A percentile compares a stretch with the other conserved stretches of the same genome.
Conservation (phyloP, 208 protist species). For the Leishmania tarentolae region DNA sequence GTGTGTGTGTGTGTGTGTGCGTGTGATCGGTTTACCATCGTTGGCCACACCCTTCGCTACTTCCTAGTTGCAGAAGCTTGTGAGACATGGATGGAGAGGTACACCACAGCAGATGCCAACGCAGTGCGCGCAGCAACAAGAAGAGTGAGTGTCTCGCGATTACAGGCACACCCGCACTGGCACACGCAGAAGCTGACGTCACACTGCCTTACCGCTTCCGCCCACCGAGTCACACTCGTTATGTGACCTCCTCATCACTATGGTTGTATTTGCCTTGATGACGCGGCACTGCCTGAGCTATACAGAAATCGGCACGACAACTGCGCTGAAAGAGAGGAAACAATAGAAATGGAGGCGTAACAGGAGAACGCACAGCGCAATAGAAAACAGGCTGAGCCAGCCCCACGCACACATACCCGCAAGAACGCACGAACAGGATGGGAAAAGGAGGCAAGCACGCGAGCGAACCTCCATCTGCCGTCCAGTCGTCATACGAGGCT, state of each 20-base stretch:
- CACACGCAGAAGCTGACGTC: background rate
- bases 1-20: background rate
- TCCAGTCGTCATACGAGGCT: no score
- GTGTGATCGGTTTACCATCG: background rate
- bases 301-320: background rate
- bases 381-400: background rate
- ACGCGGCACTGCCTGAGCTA: background rate
- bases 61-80: background rate
- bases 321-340: background rate
- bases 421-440: background rate
- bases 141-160: background rate
- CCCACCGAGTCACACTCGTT: background rate
- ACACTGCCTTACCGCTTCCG: background rate
- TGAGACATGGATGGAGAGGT: background rate
- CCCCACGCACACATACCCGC: background rate
- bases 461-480: background rate
- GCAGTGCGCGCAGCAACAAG: background rate
- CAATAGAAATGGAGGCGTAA: background rate
- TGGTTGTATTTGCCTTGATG: background rate
- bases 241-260: background rate
- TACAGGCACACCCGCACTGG: background rate
- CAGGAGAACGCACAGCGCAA: background rate
- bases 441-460: background rate
- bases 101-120: background rate
- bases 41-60: background rate